Conservation (phyloP, 495 filamentous ascomycete genomes). For the Hamigera avellanea region DNA sequence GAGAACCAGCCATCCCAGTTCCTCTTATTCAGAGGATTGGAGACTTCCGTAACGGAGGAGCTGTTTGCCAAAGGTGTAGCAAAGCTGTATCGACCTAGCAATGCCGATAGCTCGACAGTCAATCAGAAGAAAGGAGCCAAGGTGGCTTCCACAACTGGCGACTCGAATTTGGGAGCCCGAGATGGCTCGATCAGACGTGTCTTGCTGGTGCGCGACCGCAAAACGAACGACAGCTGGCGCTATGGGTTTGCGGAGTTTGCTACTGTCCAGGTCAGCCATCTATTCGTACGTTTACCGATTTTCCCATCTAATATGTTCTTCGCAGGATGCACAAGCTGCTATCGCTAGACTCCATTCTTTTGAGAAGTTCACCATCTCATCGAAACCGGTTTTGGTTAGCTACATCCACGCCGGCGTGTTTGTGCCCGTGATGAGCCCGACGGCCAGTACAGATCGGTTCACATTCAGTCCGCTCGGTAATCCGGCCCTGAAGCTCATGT, state of each 20-base stretch:
- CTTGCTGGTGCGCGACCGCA: conserved; percentile 65
- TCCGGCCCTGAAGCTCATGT: conserved; percentile 55
- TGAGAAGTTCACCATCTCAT: conserved; percentile 78
- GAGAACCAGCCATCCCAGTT: conserved; percentile 71
- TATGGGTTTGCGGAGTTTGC: conserved; percentile 88
- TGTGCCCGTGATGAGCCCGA: conserved; percentile 54
- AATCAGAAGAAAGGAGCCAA: conserved; percentile 46
- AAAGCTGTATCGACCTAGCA: conserved; percentile 56
- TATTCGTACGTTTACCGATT: neutral
- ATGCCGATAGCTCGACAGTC: conserved; percentile 8
- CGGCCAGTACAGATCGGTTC: conserved; percentile 43
- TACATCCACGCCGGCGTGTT: conserved; percentile 87
- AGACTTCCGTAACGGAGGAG: conserved; percentile 62
- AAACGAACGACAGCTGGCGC: conserved; percentile 66
- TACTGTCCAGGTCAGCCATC: conserved; percentile 34
- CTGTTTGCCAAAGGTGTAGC: conserved; percentile 66
- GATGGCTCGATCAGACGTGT: conserved; percentile 68
- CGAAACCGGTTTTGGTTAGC: conserved; percentile 58
- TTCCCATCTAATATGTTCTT: conserved; percentile 1
- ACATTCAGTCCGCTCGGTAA: conserved; percentile 68
- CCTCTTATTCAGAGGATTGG: conserved; percentile 65
- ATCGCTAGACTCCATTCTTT: conserved; percentile 61
- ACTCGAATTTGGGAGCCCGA: conserved; percentile 62
- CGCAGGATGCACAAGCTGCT: conserved; percentile 68
- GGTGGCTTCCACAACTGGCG: conserved; percentile 63